Evolutionary conservation across 1,139 yeast species (phyloP).

Genomic region (Blastobotrys persicus): DNA sequence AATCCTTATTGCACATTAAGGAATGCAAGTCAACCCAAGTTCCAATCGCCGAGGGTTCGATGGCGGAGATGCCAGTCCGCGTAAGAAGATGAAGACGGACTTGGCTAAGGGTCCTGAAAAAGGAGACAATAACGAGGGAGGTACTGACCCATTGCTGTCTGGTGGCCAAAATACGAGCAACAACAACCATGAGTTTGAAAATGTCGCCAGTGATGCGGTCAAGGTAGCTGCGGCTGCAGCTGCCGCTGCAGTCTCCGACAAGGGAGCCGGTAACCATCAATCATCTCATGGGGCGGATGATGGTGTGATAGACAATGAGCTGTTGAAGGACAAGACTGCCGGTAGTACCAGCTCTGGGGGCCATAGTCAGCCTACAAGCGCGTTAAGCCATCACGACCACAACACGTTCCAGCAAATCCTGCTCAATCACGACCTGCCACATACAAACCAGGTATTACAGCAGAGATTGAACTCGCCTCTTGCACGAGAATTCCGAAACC

Average conservation of each 20-base stretch:
- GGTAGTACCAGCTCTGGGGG: conserved; percentile 14
- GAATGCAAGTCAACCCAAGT: conserved; percentile 4
- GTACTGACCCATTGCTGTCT: not conserved
- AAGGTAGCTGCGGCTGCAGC: conserved; percentile 17
- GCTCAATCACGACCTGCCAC: conserved; percentile 12
- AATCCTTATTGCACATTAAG: too few species aligned
- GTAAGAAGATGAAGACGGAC: conserved; percentile 7
- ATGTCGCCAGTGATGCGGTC: conserved; percentile 7
- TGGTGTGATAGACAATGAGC: conserved; percentile 9
- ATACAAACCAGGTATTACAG: conserved; percentile 10
- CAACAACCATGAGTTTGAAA: not conserved
- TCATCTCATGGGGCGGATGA: conserved; percentile 1
- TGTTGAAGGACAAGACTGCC: conserved; percentile 13
- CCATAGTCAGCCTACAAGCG: conserved; percentile 4
- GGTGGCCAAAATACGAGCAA: not conserved
- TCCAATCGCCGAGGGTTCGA: not conserved
- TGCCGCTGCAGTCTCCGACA: conserved; percentile 17
- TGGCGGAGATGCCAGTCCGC: not conserved
- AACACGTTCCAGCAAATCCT: conserved; percentile 12
- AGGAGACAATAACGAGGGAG: not conserved
- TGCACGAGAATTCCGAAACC: conserved; percentile 12
- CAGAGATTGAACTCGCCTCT: conserved; percentile 9
- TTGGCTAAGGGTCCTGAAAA: not conserved
- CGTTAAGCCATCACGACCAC: not conserved
- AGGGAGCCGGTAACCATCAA: conserved; percentile 9